Evolutionary conservation across 208 protist genomes (phyloP).

Genomic region (Willaertia magna): DNA sequence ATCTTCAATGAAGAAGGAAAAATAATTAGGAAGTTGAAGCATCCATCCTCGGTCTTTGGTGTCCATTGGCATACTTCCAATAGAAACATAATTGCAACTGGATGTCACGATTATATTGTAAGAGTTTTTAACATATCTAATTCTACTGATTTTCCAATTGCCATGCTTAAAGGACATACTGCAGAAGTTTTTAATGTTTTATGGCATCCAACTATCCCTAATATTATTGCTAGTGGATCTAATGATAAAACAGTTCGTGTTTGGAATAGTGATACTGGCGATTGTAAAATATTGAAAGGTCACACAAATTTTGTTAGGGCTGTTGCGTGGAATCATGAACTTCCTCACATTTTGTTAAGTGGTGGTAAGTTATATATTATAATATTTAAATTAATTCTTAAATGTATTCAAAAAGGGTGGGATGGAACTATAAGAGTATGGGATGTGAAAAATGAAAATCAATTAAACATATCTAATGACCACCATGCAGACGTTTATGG

Average conservation of each 20-base stretch:
- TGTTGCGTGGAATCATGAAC: constrained; percentile 58
- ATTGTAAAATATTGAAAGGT: constrained; percentile 35
- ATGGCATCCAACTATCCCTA: constrained; percentile 52
- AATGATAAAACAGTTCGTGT: constrained; percentile 70
- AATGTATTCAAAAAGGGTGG: too few species aligned
- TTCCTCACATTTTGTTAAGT: constrained; percentile 61
- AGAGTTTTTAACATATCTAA: constrained; percentile 55
- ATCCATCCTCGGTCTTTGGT: constrained; percentile 35
- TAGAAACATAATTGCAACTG: constrained; percentile 52
- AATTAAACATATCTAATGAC: constrained; percentile 50
- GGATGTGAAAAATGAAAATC: constrained; percentile 55
- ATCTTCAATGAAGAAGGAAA: constrained; percentile 51
- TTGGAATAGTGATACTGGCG: constrained; percentile 43
- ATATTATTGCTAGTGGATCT: constrained; percentile 56
- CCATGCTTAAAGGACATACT: constrained; percentile 53
- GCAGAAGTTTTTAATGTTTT: constrained; percentile 53
- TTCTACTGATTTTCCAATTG: constrained; percentile 34
- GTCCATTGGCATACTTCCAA: constrained; percentile 52
- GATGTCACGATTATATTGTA: constrained; percentile 57
- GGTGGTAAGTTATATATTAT: too few species aligned
- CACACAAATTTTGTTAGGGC: constrained; percentile 53
- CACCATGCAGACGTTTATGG: constrained; percentile 66
- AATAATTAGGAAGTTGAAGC: constrained; percentile 48
- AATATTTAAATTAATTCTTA: too few species aligned
- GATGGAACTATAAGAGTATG: constrained; percentile 69